phyloP scores from a whole-genome alignment of 2,329 filamentous ascomycete species.

The Boeremia exigua region DNA sequence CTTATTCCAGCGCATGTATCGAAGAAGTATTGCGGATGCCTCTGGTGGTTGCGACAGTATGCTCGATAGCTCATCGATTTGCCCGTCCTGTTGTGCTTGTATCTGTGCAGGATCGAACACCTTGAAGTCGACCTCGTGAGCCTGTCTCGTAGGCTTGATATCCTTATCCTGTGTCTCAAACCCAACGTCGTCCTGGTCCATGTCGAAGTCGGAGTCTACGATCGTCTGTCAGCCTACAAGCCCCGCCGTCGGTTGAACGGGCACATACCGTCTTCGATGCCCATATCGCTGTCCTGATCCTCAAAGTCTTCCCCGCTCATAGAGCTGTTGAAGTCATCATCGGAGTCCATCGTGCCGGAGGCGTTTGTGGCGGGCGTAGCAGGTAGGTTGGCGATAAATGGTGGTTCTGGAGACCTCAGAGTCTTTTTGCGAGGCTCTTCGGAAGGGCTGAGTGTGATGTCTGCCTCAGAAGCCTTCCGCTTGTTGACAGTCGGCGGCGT shows the following conservation, averaged over 20 bases:
- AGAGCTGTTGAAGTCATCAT: constrained; percentile 90
- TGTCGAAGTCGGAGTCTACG: constrained; percentile 58
- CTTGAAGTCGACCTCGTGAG: constrained; percentile 84
- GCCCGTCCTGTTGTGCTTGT: constrained; percentile 80
- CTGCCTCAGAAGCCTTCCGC: constrained; percentile 49
- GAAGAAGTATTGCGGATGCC: constrained; percentile 86
- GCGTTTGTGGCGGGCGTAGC: constrained; percentile 43
- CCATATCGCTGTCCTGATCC: constrained; percentile 77
- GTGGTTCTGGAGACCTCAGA: constrained; percentile 23
- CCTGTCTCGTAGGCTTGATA: constrained; percentile 72
- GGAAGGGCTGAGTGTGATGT: constrained; percentile 33
- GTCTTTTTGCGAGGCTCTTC: constrained; percentile 43
- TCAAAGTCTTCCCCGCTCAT: constrained; percentile 78
- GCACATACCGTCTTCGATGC: constrained; percentile 51
- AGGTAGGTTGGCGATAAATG: constrained; percentile 29
- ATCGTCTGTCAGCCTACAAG: constrained; percentile 20
- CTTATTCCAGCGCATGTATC: constrained; percentile 94
- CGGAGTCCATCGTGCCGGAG: constrained; percentile 81
- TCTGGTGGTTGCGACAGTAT: constrained; percentile 90
- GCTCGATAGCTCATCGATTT: constrained; percentile 88
- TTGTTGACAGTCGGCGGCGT: constrained; percentile 48
- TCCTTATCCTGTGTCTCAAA: constrained; percentile 73
- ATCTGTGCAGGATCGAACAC: constrained; percentile 83
- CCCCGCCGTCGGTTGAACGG: not conserved
- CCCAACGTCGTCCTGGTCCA: constrained; percentile 66